phyloP scores from a whole-genome alignment of 352 stramenopile genomes.

The Phytopythium aichiense region DNA sequence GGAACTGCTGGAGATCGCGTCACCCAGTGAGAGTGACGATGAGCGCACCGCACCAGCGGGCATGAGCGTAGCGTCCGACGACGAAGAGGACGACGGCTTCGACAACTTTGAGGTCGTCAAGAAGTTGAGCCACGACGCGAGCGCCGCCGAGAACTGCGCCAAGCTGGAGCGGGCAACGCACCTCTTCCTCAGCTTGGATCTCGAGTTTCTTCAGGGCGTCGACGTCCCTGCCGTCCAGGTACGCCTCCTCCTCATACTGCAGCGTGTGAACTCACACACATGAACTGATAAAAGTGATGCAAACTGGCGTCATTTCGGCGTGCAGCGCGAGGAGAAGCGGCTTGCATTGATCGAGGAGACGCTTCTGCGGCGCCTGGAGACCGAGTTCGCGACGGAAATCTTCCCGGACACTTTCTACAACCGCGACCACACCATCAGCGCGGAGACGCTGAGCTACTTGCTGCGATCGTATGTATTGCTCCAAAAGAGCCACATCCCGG shows the following conservation, averaged over 20 bases:
- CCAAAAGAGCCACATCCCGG: constrained; percentile 67
- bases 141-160: constrained; percentile 52
- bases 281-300: background rate
- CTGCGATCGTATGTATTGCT: constrained; percentile 74
- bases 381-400: constrained; percentile 83
- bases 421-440: constrained; percentile 69
- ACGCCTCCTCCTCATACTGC: background rate
- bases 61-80: constrained; percentile 12
- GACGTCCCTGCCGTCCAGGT: constrained; percentile 73
- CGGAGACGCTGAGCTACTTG: constrained; percentile 57
- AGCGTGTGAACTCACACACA: background rate
- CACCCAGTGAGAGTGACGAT: constrained; percentile 24
- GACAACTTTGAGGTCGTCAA: constrained; percentile 70
- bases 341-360: constrained; percentile 67
- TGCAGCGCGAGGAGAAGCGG: constrained; percentile 64
- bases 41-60: constrained; percentile 4
- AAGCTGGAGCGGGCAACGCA: constrained; percentile 71
- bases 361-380: constrained; percentile 67
- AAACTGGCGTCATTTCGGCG: background rate
- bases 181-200: constrained; percentile 69
- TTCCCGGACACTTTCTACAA: constrained; percentile 87
- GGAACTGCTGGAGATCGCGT: constrained; percentile 65
- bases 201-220: constrained; percentile 68
- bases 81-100: constrained; percentile 54
- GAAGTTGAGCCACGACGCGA: constrained; percentile 25